A percentile compares a stretch with the other conserved stretches of the same genome.
Evolutionary conservation across 345 rosid genomes (phyloP).

Genomic region (Melastoma malabathricum): DNA sequence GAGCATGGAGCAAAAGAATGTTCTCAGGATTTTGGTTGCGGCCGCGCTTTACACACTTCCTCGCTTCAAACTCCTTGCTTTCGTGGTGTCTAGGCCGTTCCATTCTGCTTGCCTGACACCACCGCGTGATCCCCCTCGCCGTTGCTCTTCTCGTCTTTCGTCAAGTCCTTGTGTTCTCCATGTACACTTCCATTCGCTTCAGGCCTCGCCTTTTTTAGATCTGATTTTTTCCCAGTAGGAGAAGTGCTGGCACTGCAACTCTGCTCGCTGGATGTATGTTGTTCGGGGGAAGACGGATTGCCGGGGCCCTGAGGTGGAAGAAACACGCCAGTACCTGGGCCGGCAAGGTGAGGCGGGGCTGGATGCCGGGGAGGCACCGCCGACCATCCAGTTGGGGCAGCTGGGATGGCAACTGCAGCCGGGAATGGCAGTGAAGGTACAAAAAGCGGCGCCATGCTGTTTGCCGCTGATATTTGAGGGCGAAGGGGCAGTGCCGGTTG

Average conservation of each 20-base stretch:
- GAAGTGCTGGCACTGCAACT: constrained; percentile 8
- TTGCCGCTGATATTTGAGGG: constrained; percentile 43
- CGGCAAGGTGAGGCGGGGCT: constrained; percentile 40
- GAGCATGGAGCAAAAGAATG: too few relatives aligned
- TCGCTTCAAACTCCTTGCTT: too few relatives aligned
- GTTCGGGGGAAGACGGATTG: constrained; percentile 23
- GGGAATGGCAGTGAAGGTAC: constrained; percentile 47
- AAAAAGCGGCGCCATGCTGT: constrained; percentile 38
- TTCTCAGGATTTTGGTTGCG: too few relatives aligned
- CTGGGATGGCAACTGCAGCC: constrained; percentile 40
- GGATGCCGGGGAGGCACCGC: constrained; percentile 52
- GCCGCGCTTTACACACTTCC: too few relatives aligned
- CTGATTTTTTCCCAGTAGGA: constrained; percentile 8
- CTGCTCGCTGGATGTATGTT: constrained; percentile 13
- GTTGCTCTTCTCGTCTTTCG: too few relatives aligned
- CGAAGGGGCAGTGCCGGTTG: constrained; percentile 38
- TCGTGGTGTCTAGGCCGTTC: too few relatives aligned
- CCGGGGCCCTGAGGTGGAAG: constrained; percentile 67
- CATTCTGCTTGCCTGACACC: too few relatives aligned
- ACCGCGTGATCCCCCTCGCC: too few relatives aligned
- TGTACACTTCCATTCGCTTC: too few relatives aligned
- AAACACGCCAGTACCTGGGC: constrained; percentile 93
- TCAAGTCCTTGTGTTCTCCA: too few relatives aligned
- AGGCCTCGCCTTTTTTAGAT: too few relatives aligned
- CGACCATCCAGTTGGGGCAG: constrained; percentile 52